A percentile compares a stretch with the other conserved stretches of the same genome.
These are phyloP conservation scores for Chlamydomonas sp. DNA, from an alignment of 139 green algal species.

Conservation along the genomic window DNA sequence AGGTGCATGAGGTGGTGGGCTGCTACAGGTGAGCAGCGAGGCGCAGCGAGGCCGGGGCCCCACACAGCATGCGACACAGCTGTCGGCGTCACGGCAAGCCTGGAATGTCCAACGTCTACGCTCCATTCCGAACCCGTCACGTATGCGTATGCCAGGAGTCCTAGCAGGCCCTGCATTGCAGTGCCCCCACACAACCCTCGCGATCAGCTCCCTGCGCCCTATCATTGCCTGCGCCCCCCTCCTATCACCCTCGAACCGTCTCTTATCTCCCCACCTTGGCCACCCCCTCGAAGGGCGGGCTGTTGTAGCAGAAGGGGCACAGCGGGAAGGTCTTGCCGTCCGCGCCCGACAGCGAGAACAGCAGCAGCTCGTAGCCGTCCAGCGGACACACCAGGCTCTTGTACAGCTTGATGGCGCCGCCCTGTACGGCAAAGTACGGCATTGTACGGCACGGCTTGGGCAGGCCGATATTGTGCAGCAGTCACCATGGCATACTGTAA, in stretches of 20 bases:
- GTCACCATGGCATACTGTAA: background rate
- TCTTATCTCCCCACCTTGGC: conserved; percentile 39
- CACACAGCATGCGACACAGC: no score
- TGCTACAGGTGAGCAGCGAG: background rate
- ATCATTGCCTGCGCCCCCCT: background rate
- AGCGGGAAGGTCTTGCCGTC: conserved; percentile 88
- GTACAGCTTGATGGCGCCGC: conserved; percentile 87
- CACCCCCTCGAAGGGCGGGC: conserved; percentile 84
- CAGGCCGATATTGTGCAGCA: background rate
- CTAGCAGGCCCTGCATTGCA: no score
- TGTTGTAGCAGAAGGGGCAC: conserved; percentile 92
- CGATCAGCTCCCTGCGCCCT: no score
- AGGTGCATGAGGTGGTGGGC: no score
- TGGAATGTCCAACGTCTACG: no score
- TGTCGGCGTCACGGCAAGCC: no score
- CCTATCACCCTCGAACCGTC: background rate
- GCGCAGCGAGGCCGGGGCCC: no score
- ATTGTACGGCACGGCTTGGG: no score
- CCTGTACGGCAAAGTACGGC: conserved; percentile 19
- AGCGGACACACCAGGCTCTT: conserved; percentile 84
- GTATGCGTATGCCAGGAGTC: no score
- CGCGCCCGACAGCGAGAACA: conserved; percentile 82
- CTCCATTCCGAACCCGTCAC: no score
- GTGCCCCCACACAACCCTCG: no score
- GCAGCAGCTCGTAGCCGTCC: conserved; percentile 88